Evolutionary conservation across 768 basidiomycete species (phyloP).

Genomic region (Cantharellus cinnabarinus): DNA sequence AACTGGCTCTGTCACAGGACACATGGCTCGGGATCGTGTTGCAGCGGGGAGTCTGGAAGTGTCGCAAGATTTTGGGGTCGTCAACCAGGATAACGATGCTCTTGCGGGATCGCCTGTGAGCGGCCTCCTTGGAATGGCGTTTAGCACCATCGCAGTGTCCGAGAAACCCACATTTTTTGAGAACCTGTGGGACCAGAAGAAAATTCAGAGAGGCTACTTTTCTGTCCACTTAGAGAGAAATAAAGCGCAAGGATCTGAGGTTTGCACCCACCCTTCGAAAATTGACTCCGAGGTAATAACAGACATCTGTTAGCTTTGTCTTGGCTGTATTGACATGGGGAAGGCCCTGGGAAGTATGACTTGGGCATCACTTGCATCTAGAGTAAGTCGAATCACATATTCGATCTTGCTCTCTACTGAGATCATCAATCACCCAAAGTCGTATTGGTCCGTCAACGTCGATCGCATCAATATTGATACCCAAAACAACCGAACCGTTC

Average conservation of each 20-base stretch:
- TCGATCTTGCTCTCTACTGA: not conserved
- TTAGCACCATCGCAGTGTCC: conserved; percentile 31
- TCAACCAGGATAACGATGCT: conserved; percentile 25
- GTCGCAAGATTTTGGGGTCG: conserved; percentile 36
- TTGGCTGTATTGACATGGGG: not conserved
- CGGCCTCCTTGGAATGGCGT: conserved; percentile 44
- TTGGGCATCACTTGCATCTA: not conserved
- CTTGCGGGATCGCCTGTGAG: conserved; percentile 31
- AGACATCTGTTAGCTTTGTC: not conserved
- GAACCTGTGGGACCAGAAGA: conserved; percentile 27
- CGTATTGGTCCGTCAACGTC: not conserved
- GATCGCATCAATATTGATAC: not conserved
- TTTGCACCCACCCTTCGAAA: conserved; percentile 16
- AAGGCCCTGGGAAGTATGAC: not conserved
- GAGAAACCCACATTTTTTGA: conserved; percentile 39
- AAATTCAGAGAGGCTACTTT: conserved; percentile 30
- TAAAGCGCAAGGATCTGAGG: conserved; percentile 26
- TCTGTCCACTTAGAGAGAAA: conserved; percentile 34
- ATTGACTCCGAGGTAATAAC: not conserved
- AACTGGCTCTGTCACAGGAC: conserved; percentile 31
- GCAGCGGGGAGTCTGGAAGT: conserved; percentile 26
- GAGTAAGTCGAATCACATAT: not conserved
- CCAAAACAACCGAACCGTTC: not conserved
- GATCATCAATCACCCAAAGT: not conserved
- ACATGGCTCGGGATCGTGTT: conserved; percentile 30